Evolutionary conservation across 2,329 filamentous ascomycete genomes (phyloP), one percentile per base, ranked within the genome.

Genomic region (Colletotrichum caudatum): DNA sequence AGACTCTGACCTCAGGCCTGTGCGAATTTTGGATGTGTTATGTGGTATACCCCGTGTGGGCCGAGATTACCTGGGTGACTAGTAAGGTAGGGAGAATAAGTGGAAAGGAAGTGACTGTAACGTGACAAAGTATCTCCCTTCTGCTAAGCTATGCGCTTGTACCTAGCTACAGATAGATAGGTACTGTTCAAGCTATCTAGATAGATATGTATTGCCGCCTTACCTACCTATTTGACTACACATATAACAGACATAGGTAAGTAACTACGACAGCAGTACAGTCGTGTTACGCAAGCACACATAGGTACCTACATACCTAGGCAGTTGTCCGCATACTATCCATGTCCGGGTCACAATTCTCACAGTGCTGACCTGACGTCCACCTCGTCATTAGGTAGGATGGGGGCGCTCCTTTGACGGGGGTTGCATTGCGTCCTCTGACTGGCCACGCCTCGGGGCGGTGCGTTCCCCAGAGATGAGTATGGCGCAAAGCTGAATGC

Each of bases 1-100:
- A 54, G 59, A 53, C 60, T 51, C 50, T 74, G 73, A 73, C 73
- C 66, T 74, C 73, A 74, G 59, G 67, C 70, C 73, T 74, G 73
- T 74, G 63, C 35, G 3, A 37, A 57, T 57, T 12, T 9, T 9
- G 6, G 5, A 7, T 11, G 20, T 20, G 9, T 29, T 14, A 53
- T 53, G 50, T 18, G 14, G 14, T 39, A 11, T 37, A 14, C 2
- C 14, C 12, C 12, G 14, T 12, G 29, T 8, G 50, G 14, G 16
- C 23, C 16, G 16, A 33, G 50, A 26, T 18, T 16, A 29, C 26
- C 26, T 29, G 26, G 26, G 26, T 29, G 26, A 29, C 29, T 29
- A 29, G 29, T 3, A 4, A 29, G 29, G 29, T 29, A n/a, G 33
- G 14, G 44, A 33, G 59, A 12, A 26, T 26, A 62, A 12, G 26